Percentiles rank a stretch among this genome's conserved stretches.
Evolutionary conservation across 108 stramenopile genomes (phyloP).

Genomic region (Seminavis robusta): DNA sequence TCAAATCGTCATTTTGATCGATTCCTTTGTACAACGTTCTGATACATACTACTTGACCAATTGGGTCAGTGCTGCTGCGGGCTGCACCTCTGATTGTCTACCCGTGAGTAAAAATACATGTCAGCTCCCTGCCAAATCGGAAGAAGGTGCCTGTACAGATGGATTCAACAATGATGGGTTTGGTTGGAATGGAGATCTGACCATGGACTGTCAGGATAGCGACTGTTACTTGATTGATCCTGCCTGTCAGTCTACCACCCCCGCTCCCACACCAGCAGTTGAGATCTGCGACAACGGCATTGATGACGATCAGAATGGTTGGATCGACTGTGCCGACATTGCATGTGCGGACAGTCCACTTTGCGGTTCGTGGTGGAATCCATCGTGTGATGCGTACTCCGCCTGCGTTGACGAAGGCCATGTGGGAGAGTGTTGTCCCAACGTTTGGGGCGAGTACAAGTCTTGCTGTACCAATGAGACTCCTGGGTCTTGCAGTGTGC

Average conservation of each 20-base stretch:
- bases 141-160: constrained; percentile 9
- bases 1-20: no score
- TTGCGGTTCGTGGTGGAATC: no score
- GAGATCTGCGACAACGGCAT: background rate
- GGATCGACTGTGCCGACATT: background rate
- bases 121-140: constrained; percentile 1
- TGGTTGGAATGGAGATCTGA: constrained; percentile 9
- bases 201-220: constrained; percentile 6
- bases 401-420: no score
- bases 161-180: constrained; percentile 9
- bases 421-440: no score
- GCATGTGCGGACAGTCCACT: background rate
- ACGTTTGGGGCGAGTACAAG: no score
- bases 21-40: no score
- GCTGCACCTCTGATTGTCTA: constrained; percentile 10
- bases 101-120: constrained; percentile 1
- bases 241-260: background rate
- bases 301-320: constrained; percentile 1
- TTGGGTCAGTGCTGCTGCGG: background rate
- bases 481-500: no score
- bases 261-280: background rate
- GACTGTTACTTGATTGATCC: constrained; percentile 7
- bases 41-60: background rate
- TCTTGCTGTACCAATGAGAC: no score
- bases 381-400: no score